phyloP scores from a whole-genome alignment of 2,329 filamentous ascomycete species.

The Exophiala spinifera region DNA sequence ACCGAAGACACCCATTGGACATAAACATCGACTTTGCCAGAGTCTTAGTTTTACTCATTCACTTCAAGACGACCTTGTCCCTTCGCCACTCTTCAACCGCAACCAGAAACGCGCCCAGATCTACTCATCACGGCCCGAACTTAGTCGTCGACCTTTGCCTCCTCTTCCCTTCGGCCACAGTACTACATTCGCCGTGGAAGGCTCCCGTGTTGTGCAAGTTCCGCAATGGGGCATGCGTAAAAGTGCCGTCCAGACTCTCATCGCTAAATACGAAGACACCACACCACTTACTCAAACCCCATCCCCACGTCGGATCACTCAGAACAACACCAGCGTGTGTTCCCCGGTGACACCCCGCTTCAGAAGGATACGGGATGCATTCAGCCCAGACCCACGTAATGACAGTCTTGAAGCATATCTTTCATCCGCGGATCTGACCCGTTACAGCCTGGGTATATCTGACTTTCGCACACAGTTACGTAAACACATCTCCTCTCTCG shows the following conservation, averaged over 20 bases:
- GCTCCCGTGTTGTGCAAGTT: slow-evolving; percentile 20
- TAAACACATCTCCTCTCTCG: slow-evolving; percentile 9
- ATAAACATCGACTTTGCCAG: slow-evolving; percentile 19
- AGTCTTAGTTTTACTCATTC: slow-evolving; percentile 21
- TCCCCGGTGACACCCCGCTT: slow-evolving; percentile 18
- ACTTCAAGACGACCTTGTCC: slow-evolving; percentile 26
- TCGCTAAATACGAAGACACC: slow-evolving; percentile 23
- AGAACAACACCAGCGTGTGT: background rate
- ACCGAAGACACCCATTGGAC: slow-evolving; percentile 1
- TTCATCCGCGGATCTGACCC: slow-evolving; percentile 6
- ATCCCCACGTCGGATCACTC: background rate
- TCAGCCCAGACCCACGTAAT: slow-evolving; percentile 19
- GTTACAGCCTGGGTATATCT: slow-evolving; percentile 16
- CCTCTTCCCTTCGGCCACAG: slow-evolving; percentile 26
- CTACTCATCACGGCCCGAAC: background rate
- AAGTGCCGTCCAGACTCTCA: slow-evolving; percentile 26
- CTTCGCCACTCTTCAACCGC: slow-evolving; percentile 28
- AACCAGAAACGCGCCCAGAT: slow-evolving; percentile 5
- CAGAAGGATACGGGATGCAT: slow-evolving; percentile 19
- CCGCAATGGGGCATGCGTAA: slow-evolving; percentile 13
- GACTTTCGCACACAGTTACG: slow-evolving; percentile 16
- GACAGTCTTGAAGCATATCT: slow-evolving; percentile 19
- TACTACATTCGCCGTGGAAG: slow-evolving; percentile 17
- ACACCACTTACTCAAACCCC: slow-evolving; percentile 13
- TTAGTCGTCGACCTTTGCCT: slow-evolving; percentile 14